Percentiles rank a stretch among this genome's conserved stretches.
These are phyloP conservation scores for Pyrus hybrid DNA, from an alignment of 331 rosid species.

Conservation along the genomic window DNA sequence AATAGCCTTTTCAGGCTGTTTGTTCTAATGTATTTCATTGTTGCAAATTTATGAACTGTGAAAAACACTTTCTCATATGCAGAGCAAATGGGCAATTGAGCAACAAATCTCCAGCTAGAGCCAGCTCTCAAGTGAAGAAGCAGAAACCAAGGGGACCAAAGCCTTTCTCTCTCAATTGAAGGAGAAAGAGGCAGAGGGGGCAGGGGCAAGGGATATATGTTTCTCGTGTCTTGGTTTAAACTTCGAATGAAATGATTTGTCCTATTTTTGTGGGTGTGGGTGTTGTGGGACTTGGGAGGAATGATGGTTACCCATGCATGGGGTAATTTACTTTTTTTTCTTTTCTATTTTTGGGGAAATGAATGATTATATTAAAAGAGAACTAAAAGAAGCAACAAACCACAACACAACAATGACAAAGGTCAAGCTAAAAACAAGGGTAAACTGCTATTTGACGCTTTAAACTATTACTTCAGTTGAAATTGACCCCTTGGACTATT, in stretches of 20 bases:
- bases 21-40: conserved; percentile 57
- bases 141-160: background rate
- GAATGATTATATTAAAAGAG: no score
- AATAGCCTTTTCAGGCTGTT: conserved; percentile 70
- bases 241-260: background rate
- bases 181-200: background rate
- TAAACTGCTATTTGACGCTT: no score
- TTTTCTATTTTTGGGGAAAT: no score
- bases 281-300: background rate
- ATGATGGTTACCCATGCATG: conserved; percentile 4
- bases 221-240: background rate
- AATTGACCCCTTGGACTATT: no score
- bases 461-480: no score
- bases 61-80: conserved; percentile 40
- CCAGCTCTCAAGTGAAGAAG: conserved; percentile 1
- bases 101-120: background rate
- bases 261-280: background rate
- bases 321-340: conserved; percentile 2
- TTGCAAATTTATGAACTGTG: conserved; percentile 7
- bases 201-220: conserved; percentile 12
- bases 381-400: no score
- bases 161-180: background rate
- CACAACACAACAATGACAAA: no score
- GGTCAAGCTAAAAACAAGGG: no score
- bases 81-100: background rate